phyloP scores from a whole-genome alignment of 768 basidiomycete genomes.

The Tulasnella sp. region DNA sequence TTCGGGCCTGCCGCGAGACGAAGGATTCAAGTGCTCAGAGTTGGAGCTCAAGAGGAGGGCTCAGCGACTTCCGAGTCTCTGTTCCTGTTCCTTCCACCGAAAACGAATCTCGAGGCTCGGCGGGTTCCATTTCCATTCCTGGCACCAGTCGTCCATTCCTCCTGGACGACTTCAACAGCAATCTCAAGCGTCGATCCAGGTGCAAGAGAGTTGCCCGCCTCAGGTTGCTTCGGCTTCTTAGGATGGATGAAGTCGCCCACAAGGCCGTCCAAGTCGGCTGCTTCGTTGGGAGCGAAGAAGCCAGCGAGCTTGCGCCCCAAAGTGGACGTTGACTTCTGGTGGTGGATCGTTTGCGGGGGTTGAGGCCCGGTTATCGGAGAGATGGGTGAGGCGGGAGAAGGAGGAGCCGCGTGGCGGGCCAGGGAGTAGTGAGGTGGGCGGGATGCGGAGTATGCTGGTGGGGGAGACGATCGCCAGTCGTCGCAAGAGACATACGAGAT shows the following conservation, averaged over 20 bases:
- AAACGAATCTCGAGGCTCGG: neutral
- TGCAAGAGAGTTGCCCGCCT: neutral
- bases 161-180: conserved; percentile 1
- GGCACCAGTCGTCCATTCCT: neutral
- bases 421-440: neutral
- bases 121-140: neutral
- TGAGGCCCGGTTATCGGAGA: too few species aligned
- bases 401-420: neutral
- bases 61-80: neutral
- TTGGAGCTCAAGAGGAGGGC: neutral
- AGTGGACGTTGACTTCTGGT: neutral
- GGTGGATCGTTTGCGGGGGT: neutral
- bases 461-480: neutral
- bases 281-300: neutral
- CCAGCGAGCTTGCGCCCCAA: neutral
- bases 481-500: neutral
- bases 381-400: neutral
- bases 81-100: neutral
- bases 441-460: neutral
- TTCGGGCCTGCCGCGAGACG: too few species aligned
- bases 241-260: neutral
- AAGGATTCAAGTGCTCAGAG: too few species aligned
- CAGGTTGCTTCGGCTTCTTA: neutral
- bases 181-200: neutral
- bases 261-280: neutral